These are phyloP conservation scores for Schizosaccharomyces osmophilus DNA, from an alignment of 805 yeast genomes.

Conservation along the genomic window DNA sequence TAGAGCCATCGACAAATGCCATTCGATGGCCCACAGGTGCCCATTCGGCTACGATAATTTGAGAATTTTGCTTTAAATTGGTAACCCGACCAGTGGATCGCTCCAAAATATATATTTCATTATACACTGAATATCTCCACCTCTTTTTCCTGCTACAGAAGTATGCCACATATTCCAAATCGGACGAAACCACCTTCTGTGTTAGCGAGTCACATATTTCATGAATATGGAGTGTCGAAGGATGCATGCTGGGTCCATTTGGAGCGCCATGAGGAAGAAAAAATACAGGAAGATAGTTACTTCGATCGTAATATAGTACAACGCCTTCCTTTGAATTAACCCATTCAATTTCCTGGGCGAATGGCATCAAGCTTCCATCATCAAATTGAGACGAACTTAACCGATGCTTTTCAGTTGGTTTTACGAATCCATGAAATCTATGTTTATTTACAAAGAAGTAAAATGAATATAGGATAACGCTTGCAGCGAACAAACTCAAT, in stretches of 20 bases:
- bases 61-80: constrained; percentile 4
- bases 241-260: background rate
- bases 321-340: background rate
- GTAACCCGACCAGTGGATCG: background rate
- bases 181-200: background rate
- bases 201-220: background rate
- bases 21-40: constrained; percentile 44
- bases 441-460: no score
- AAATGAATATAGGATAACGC: no score
- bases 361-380: background rate
- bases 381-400: background rate
- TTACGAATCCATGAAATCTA: no score
- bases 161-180: background rate
- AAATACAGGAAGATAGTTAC: background rate
- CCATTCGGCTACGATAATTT: constrained; percentile 39
- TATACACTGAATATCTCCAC: background rate
- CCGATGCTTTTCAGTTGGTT: background rate
- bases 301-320: background rate
- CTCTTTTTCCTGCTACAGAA: background rate
- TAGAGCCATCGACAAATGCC: constrained; percentile 44
- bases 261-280: background rate
- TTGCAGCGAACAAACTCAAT: no score
- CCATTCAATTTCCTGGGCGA: background rate
- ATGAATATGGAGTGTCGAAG: background rate
- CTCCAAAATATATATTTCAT: background rate